Evolutionary conservation across 257 asterid species (phyloP), one percentile per base, ranked within the genome.

Genomic region (Linderniella brevidens): DNA sequence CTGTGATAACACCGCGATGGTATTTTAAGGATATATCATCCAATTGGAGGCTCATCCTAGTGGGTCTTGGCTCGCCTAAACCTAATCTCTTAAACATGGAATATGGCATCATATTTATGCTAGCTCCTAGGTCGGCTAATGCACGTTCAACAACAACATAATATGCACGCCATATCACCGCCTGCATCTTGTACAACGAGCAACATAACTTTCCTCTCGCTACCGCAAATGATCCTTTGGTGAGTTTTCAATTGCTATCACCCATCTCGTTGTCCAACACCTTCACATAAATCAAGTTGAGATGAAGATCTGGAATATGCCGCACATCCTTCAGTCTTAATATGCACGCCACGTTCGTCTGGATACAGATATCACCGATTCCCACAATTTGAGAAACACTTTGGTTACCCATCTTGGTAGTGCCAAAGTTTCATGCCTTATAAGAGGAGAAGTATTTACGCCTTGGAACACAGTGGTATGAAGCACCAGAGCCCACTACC

Each of bases 381-480:
- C 45, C 3, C n/a, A 40, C 45, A 4, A 40, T 40, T 12, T 40
- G 4, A 11, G 45, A 1, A 11, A 14, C n/a, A 14, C 45, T 40
- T 14, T 40, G 45, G 45, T 40, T 40, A 40, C 45, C 45, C 45
- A 40, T 40, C 45, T 40, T 40, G 16, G 16, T 14, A 40, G 5
- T 40, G 16, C 45, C n/a, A 40, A 40, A 40, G 0, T 2, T 11
- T 14, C 11, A 3, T 6, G 32, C 45, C 16, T 40, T 1, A 11
- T 40, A 40, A 0, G n/a, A 3, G 1, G 16, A 11, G 45, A 40
- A 40, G 45, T 40, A 40, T 14, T 40, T 11, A 25, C 45, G 14
- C 16, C 45, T 40, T 11, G 3, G 45, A 40, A 40, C 45, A 40
- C 45, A 40, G 9, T 40, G 45, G 11, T 40, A 40, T 4, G 3